phyloP scores from a whole-genome alignment of 148 eudicot species.

The Polygonum maritimum region DNA sequence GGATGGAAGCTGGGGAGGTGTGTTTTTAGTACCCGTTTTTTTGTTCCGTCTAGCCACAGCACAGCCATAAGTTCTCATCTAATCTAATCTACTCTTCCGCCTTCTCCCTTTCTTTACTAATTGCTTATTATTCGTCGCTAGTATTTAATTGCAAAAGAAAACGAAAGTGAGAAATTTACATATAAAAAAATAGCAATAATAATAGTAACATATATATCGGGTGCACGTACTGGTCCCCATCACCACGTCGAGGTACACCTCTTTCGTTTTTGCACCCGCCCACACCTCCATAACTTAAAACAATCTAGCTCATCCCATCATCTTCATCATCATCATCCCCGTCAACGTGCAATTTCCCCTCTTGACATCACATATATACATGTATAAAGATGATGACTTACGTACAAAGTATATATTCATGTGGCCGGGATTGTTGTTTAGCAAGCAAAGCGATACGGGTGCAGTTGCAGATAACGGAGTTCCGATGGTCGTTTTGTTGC shows the following conservation, averaged over 20 bases:
- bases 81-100: not conserved
- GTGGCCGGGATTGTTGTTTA: not conserved
- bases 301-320: not conserved
- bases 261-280: not conserved
- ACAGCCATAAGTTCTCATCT: slow-evolving; percentile 2
- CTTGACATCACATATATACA: not conserved
- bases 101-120: not conserved
- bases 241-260: not conserved
- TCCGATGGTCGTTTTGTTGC: not conserved
- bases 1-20: not conserved
- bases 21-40: slow-evolving; percentile 12
- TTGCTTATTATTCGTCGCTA: not conserved
- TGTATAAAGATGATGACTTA: not conserved
- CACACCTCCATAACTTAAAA: not conserved
- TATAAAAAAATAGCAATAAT: not conserved
- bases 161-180: not conserved
- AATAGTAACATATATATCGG: not conserved
- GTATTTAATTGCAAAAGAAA: no score
- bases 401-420: not conserved
- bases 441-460: not conserved
- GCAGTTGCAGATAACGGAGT: not conserved
- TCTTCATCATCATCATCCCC: not conserved
- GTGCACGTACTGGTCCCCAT: slow-evolving; percentile 11
- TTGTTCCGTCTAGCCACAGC: not conserved
- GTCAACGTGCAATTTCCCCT: not conserved